These are phyloP conservation scores for Ottelia alismoides DNA, from an alignment of 106 monocot genomes.

Conservation along the genomic window DNA sequence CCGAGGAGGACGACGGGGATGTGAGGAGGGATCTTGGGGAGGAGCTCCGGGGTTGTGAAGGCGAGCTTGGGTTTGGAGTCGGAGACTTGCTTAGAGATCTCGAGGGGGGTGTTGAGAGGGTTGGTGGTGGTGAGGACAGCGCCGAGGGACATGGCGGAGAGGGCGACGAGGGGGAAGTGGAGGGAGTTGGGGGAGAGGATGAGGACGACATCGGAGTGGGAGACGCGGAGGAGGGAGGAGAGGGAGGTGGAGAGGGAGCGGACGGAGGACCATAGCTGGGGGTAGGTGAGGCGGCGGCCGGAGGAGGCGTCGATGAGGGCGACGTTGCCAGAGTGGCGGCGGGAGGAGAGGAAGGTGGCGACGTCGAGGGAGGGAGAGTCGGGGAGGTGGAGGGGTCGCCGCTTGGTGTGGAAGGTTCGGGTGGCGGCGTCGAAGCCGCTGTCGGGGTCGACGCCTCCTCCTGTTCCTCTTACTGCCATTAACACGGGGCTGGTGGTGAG, in stretches of 20 bases:
- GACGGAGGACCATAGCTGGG: neutral
- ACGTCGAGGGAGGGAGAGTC: neutral
- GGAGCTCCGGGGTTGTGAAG: neutral
- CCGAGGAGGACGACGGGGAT: constrained; percentile 47
- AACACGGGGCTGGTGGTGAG: no score
- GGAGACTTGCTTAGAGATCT: neutral
- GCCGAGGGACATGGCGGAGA: neutral
- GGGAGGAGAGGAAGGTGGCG: neutral
- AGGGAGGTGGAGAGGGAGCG: neutral
- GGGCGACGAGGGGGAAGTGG: neutral
- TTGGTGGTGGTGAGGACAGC: constrained; percentile 1
- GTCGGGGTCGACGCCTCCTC: no score
- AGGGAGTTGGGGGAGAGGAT: constrained; percentile 1
- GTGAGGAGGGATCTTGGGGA: neutral
- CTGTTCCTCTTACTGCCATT: no score
- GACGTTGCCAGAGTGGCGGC: neutral
- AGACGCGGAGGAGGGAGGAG: neutral
- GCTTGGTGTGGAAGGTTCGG: no score
- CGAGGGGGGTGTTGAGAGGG: neutral
- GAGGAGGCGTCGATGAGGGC: neutral
- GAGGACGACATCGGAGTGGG: neutral
- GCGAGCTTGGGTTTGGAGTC: neutral
- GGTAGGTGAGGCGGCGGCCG: neutral
- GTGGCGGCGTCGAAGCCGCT: no score
- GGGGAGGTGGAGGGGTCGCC: no score